These are phyloP conservation scores for Kokia cookei DNA, from an alignment of 441 rosid species.

Conservation along the genomic window DNA sequence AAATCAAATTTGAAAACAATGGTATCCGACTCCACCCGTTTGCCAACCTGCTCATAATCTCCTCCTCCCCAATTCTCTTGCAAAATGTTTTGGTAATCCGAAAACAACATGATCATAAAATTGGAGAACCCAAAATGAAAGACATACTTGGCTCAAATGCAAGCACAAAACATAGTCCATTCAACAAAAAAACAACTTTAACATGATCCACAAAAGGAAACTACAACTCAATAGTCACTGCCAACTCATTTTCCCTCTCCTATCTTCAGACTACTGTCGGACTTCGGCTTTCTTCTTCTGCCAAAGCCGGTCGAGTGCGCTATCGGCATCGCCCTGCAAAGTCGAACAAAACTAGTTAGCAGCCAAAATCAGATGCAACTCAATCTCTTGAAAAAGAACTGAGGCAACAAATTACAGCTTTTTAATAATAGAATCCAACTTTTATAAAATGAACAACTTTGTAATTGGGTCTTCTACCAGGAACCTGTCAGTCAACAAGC, in stretches of 20 bases:
- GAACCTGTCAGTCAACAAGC: too few relatives aligned
- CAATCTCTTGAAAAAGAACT: neutral
- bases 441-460: neutral
- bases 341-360: neutral
- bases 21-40: too few relatives aligned
- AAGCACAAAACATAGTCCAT: neutral
- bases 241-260: neutral
- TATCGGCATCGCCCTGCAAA: conserved; percentile 84
- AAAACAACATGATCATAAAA: too few relatives aligned
- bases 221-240: neutral
- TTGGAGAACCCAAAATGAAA: neutral
- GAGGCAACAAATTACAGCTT: neutral
- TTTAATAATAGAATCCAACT: neutral
- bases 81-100: too few relatives aligned
- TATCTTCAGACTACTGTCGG: conserved; percentile 27
- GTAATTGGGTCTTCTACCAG: neutral
- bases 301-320: conserved; percentile 87
- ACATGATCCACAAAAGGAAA: neutral
- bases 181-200: neutral
- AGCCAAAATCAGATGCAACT: neutral
- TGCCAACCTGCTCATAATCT: too few relatives aligned
- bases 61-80: too few relatives aligned
- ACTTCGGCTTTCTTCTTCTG: conserved; percentile 73
- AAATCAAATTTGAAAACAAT: too few relatives aligned
- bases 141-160: neutral